A percentile compares a stretch with the other conserved stretches of the same genome.
phyloP scores from a whole-genome alignment of 257 asterid species.

The Solanum pimpinellifolium region DNA sequence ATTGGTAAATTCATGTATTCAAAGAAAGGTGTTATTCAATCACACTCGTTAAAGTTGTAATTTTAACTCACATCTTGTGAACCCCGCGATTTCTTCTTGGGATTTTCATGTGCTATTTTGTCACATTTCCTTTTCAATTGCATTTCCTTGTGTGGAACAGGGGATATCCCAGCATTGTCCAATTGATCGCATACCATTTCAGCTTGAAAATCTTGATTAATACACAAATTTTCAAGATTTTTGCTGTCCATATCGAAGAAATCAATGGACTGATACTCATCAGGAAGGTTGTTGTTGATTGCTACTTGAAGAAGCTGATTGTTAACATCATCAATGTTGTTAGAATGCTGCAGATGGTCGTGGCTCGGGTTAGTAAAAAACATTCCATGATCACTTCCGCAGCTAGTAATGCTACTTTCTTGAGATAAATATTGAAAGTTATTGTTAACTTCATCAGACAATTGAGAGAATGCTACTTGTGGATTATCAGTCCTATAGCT shows the following conservation, averaged over 20 bases:
- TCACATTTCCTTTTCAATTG: constrained; percentile 35
- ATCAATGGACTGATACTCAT: constrained; percentile 11
- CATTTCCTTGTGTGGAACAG: constrained; percentile 11
- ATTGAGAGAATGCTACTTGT: not conserved
- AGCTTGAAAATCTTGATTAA: constrained; percentile 8
- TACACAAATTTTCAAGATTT: not conserved
- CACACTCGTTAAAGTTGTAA: not conserved
- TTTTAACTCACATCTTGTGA: constrained; percentile 37
- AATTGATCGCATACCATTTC: constrained; percentile 1
- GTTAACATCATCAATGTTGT: constrained; percentile 1
- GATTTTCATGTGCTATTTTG: constrained; percentile 3
- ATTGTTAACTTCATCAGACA: not conserved
- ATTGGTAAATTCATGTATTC: not conserved
- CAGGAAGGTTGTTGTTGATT: not conserved
- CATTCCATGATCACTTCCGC: constrained; percentile 4
- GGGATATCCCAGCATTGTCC: constrained; percentile 4
- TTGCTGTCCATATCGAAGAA: constrained; percentile 10
- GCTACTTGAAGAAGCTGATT: not conserved
- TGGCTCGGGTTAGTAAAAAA: not conserved
- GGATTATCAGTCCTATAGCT: not conserved
- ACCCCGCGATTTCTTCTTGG: constrained; percentile 40
- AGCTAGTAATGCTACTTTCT: constrained; percentile 34
- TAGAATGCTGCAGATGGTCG: not conserved
- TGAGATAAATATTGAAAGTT: constrained; percentile 31
- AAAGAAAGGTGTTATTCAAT: not conserved